Conservation (phyloP, 2,329 filamentous ascomycete genomes). For the Onygenales sp. region DNA sequence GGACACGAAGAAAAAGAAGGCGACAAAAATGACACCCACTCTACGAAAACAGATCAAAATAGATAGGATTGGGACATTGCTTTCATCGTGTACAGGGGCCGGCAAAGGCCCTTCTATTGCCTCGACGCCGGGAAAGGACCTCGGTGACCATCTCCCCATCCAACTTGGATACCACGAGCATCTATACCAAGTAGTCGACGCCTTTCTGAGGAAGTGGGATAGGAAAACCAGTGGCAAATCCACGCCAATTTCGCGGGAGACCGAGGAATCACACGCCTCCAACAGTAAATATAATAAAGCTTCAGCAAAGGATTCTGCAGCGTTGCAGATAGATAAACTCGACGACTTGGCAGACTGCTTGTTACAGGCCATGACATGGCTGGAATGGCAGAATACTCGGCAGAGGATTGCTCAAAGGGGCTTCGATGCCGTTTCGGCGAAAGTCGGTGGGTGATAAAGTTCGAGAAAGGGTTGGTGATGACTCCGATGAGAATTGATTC, state of each 20-base stretch:
- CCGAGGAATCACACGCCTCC: not conserved
- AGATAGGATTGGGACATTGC: constrained; percentile 48
- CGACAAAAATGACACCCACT: constrained; percentile 11
- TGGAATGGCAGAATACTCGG: constrained; percentile 55
- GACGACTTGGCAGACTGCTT: constrained; percentile 77
- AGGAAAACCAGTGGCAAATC: not conserved
- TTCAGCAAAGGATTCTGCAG: constrained; percentile 7
- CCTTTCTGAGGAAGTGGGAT: constrained; percentile 23
- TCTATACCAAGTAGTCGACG: constrained; percentile 16
- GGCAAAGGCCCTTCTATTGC: not conserved
- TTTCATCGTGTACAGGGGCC: constrained; percentile 19
- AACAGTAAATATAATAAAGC: constrained; percentile 13
- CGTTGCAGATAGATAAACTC: constrained; percentile 46
- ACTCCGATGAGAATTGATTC: not conserved
- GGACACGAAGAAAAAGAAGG: constrained; percentile 5
- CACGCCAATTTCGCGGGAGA: not conserved
- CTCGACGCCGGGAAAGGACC: not conserved
- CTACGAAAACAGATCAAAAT: constrained; percentile 50
- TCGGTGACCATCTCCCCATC: not conserved
- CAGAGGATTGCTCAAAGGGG: constrained; percentile 19
- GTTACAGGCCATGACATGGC: constrained; percentile 66
- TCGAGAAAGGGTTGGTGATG: not conserved
- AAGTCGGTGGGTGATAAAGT: not conserved
- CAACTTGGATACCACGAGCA: constrained; percentile 6
- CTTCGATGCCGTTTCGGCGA: constrained; percentile 9